A percentile compares a stretch with the other conserved stretches of the same genome.
Conservation (phyloP, 305 asterid genomes). For the Nicotiana rustica region DNA sequence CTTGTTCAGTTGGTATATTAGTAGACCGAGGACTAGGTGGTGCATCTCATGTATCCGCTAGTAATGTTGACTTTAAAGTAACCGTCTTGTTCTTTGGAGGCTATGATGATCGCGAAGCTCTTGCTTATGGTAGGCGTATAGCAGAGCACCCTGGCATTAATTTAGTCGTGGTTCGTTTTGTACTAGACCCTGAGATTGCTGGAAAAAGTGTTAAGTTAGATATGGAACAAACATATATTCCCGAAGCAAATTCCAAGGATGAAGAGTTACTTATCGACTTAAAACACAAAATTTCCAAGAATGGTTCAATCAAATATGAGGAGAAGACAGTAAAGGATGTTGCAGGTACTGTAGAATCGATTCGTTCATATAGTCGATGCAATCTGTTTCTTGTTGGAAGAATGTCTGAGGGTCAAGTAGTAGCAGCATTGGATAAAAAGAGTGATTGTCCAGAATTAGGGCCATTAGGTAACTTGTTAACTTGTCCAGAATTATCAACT, state of each 20-base stretch:
- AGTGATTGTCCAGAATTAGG: slow-evolving; percentile 53
- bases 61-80: slow-evolving; percentile 39
- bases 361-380: slow-evolving; percentile 38
- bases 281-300: slow-evolving; percentile 9
- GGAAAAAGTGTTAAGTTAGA: slow-evolving; percentile 33
- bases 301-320: slow-evolving; percentile 41
- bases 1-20: slow-evolving; percentile 47
- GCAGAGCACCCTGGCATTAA: slow-evolving; percentile 55
- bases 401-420: slow-evolving; percentile 47
- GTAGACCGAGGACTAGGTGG: slow-evolving; percentile 53
- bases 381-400: slow-evolving; percentile 53
- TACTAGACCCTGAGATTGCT: slow-evolving; percentile 23
- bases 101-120: slow-evolving; percentile 51
- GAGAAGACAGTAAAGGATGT: slow-evolving; percentile 38
- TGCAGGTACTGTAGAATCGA: slow-evolving; percentile 30
- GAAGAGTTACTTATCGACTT: slow-evolving; percentile 40
- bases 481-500: slow-evolving; percentile 40
- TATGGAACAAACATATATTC: not conserved
- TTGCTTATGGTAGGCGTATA: slow-evolving; percentile 50
- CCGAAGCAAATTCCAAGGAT: slow-evolving; percentile 33
- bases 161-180: slow-evolving; percentile 39
- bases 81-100: slow-evolving; percentile 48
- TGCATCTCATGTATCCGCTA: slow-evolving; percentile 48
- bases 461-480: slow-evolving; percentile 50
- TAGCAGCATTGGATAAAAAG: slow-evolving; percentile 33